phyloP scores from a whole-genome alignment of 2,329 filamentous ascomycete species.

The Colletotrichum abscissum region DNA sequence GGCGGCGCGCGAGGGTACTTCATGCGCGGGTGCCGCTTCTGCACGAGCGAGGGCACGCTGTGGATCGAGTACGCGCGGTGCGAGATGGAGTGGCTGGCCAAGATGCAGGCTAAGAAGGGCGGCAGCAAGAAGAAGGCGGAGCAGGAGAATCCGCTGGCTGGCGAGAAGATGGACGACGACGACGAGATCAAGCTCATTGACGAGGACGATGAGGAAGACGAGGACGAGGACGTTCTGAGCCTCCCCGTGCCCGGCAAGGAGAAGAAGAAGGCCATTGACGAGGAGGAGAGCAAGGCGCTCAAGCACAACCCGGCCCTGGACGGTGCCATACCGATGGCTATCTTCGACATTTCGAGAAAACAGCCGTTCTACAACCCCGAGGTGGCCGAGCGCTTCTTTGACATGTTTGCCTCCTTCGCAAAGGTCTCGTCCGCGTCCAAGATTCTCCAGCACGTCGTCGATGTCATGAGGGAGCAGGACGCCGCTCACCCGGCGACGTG shows the following conservation, averaged over 20 bases:
- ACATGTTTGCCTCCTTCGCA: conserved; percentile 79
- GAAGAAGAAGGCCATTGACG: conserved; percentile 62
- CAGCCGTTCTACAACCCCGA: conserved; percentile 76
- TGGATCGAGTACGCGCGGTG: conserved; percentile 93
- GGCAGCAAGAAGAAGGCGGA: conserved; percentile 68
- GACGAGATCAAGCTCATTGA: conserved; percentile 58
- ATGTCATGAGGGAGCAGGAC: conserved; percentile 68
- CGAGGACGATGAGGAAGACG: conserved; percentile 58
- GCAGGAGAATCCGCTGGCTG: conserved; percentile 53
- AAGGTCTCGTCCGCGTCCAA: conserved; percentile 71
- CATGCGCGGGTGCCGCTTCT: conserved; percentile 91
- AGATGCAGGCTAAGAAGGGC: conserved; percentile 79
- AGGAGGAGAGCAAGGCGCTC: conserved; percentile 61
- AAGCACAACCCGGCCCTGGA: conserved; percentile 85
- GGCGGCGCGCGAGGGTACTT: conserved; percentile 85
- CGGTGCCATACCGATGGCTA: conserved; percentile 92
- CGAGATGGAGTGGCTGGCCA: conserved; percentile 92
- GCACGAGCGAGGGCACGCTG: conserved; percentile 76
- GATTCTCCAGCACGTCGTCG: conserved; percentile 80
- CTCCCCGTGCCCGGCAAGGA: conserved; percentile 59
- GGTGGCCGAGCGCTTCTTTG: conserved; percentile 82
- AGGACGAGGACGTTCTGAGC: conserved; percentile 52
- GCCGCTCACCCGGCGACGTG: conserved; percentile 72
- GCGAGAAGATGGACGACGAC: conserved; percentile 61
- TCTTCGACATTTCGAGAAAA: conserved; percentile 88